Conservation (phyloP, 768 basidiomycete species). For the Mycena galopus region DNA sequence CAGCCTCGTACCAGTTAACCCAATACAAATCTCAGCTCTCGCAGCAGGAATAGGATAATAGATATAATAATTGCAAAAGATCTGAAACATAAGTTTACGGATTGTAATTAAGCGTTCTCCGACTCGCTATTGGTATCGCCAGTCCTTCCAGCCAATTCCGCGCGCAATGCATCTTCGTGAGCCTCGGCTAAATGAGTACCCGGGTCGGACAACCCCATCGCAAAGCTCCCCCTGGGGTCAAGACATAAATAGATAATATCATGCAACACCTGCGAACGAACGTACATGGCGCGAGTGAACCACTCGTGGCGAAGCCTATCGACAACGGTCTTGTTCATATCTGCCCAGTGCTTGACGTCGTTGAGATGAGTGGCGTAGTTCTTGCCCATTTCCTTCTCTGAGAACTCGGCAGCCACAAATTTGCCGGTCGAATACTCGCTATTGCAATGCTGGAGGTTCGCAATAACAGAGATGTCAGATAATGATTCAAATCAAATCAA, state of each 20-base stretch:
- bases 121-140: not conserved
- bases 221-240: not conserved
- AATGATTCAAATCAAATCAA: not conserved
- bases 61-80: no score
- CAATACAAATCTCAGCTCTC: no score
- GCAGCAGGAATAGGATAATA: no score
- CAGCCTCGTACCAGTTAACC: no score
- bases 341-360: not conserved
- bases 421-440: not conserved
- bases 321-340: not conserved
- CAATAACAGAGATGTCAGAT: not conserved
- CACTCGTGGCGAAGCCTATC: not conserved
- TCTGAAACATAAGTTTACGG: no score
- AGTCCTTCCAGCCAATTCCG: not conserved
- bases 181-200: not conserved
- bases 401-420: not conserved
- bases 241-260: not conserved
- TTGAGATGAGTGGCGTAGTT: not conserved
- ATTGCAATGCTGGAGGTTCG: not conserved
- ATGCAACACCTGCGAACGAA: not conserved
- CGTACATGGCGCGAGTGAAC: conserved; percentile 3
- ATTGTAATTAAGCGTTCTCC: no score
- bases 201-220: not conserved
- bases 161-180: not conserved
- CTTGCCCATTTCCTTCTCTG: not conserved